These are phyloP conservation scores for Corynespora cassiicola DNA, from an alignment of 2,329 filamentous ascomycete species.

Conservation along the genomic window DNA sequence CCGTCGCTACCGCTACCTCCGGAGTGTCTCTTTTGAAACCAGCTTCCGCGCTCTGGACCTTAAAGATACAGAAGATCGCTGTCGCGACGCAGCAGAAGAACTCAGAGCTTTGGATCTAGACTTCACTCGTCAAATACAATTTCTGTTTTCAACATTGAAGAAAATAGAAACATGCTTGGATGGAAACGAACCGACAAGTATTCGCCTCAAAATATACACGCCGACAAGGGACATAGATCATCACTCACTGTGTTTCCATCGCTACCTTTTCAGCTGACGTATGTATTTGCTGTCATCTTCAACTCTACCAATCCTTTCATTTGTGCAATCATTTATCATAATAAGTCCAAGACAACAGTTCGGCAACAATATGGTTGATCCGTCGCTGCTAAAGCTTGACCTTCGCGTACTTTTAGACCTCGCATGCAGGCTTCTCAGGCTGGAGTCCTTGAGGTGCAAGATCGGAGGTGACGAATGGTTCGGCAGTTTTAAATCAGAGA, in stretches of 20 bases:
- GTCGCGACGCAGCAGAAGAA: conserved; percentile 2
- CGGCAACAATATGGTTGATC: no score
- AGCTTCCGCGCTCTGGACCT: neutral
- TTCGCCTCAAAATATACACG: no score
- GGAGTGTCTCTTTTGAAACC: conserved; percentile 9
- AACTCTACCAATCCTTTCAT: no score
- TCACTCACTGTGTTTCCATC: no score
- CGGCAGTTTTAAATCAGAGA: neutral
- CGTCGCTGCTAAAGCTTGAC: conserved; percentile 10
- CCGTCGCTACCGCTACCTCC: conserved; percentile 15
- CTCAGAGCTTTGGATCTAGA: neutral
- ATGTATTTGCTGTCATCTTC: no score
- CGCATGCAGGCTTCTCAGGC: neutral
- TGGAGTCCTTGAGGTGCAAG: neutral
- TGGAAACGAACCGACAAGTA: no score
- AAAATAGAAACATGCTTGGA: no score
- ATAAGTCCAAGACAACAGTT: no score
- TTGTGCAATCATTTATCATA: no score
- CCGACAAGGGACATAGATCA: no score
- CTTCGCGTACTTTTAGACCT: conserved; percentile 11
- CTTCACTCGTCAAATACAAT: conserved; percentile 2
- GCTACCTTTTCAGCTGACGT: no score
- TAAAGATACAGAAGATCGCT: neutral
- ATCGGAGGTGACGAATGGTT: neutral
- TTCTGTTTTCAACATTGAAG: neutral